Evolutionary conservation across 1,284 basidiomycete genomes (phyloP), one percentile per base, ranked within the genome.

Genomic region (Anthracocystis panici-leucophaei): DNA sequence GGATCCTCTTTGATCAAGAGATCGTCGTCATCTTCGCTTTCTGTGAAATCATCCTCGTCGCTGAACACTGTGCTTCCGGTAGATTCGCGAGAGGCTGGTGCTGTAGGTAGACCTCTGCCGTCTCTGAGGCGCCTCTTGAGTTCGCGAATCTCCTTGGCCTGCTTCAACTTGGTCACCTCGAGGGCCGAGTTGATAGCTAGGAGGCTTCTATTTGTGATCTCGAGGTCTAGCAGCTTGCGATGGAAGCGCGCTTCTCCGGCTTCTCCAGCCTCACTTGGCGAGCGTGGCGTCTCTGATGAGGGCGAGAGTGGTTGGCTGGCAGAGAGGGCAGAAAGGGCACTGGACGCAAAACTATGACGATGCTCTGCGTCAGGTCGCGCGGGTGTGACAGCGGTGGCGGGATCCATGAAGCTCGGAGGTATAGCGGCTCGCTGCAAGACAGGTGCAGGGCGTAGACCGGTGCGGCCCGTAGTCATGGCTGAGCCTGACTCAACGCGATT

Each of bases 151-250:
- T 87, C 87, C 23, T 66, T 70, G 5, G 79, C 73, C 55, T 87
- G 85, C 67, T 86, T 85, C 12, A 84, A 63, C 70, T 87, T 86
- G 21, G 79, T 78, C 11, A 81, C 78, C 50, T 87, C 87, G 44
- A 87, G 78, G 10, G 83, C 78, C 7, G 86, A 79, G 71, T 87
- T 87, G 82, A 87, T 86, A 9, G 83, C 82, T 51, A 87, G 55
- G 18, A 87, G 78, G n/a, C 83, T 85, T 44, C 82, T 79, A 77
- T 87, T 87, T 21, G 85, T 81, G 62, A 87, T 87, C 60, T 87
- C 86, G 8, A 87, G 78, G 60, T 87, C 87, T 11, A 86, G 78
- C 23, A 87, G 82, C 82, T 82, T 82, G 68, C 82, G 80, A 31
- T 79, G 74, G 16, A 78, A 59, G 20, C 78, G 79, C 9, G 81